These are phyloP conservation scores for Favolaschia claudopus DNA, from an alignment of 768 basidiomycete genomes.

Conservation along the genomic window DNA sequence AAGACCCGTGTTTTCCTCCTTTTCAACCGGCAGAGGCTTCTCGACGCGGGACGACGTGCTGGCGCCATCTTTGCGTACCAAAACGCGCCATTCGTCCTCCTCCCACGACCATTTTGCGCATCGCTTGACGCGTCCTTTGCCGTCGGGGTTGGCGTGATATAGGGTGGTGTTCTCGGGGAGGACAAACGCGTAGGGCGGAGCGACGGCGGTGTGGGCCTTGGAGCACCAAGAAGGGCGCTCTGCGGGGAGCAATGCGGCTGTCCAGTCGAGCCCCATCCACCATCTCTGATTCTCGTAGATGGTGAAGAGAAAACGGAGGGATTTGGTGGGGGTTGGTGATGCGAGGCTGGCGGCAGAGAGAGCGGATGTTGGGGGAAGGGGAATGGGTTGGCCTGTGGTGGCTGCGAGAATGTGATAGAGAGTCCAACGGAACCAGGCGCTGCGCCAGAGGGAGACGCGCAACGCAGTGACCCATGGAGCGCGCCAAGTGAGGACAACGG, in stretches of 20 bases:
- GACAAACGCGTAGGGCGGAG: conserved; percentile 73
- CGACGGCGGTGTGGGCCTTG: conserved; percentile 61
- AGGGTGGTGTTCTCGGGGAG: conserved; percentile 70
- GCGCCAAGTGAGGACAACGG: conserved; percentile 64
- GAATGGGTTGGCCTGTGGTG: conserved; percentile 64
- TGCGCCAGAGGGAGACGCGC: conserved; percentile 63
- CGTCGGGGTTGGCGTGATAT: conserved; percentile 52
- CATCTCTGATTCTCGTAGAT: conserved; percentile 94
- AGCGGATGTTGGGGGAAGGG: conserved; percentile 37
- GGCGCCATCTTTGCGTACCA: conserved; percentile 65
- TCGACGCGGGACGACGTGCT: conserved; percentile 60
- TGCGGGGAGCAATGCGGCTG: conserved; percentile 86
- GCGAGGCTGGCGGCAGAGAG: conserved; percentile 43
- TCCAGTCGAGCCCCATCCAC: conserved; percentile 99
- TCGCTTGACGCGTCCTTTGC: conserved; percentile 63
- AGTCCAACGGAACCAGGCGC: conserved; percentile 73
- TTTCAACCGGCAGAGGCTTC: conserved; percentile 60
- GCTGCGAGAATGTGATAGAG: conserved; percentile 58
- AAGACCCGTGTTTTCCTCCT: conserved; percentile 56
- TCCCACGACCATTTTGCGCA: conserved; percentile 90
- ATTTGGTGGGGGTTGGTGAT: conserved; percentile 44
- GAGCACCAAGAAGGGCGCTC: conserved; percentile 92
- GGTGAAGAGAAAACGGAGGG: conserved; percentile 85
- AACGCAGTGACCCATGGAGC: conserved; percentile 72
- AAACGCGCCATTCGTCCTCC: conserved; percentile 88